Evolutionary conservation across 495 filamentous ascomycete species (phyloP).

Genomic region (Penicillium egyptiacum): DNA sequence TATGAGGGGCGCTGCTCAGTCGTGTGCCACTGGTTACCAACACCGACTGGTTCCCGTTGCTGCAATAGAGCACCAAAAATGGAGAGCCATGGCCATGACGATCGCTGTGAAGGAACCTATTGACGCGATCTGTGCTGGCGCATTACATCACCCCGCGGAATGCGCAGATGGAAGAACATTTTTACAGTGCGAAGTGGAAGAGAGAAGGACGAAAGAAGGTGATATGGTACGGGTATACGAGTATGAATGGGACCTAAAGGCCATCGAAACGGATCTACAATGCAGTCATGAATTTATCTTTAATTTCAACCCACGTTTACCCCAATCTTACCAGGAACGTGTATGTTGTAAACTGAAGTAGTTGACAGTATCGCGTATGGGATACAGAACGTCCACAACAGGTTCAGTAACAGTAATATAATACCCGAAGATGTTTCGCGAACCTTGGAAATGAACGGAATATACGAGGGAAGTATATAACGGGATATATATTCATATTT

Average conservation of each 20-base stretch:
- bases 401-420: constrained; percentile 20
- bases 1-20: background rate
- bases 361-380: constrained; percentile 25
- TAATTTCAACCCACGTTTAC: constrained; percentile 1
- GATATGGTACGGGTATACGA: background rate
- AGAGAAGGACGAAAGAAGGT: background rate
- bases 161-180: constrained; percentile 2
- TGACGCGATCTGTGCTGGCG: constrained; percentile 7
- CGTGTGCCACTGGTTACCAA: background rate
- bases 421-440: constrained; percentile 17
- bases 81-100: background rate
- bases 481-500: background rate
- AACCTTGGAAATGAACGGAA: constrained; percentile 8
- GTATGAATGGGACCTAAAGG: background rate
- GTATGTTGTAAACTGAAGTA: constrained; percentile 7
- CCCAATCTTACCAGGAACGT: constrained; percentile 29
- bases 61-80: background rate
- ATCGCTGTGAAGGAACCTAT: background rate
- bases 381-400: constrained; percentile 15
- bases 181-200: background rate
- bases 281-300: background rate
- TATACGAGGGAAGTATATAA: background rate
- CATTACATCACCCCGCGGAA: constrained; percentile 8
- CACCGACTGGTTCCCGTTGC: background rate
- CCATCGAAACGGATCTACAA: background rate